These are phyloP conservation scores for Trichoderma breve DNA, from an alignment of 2,329 filamentous ascomycete species.

Conservation along the genomic window DNA sequence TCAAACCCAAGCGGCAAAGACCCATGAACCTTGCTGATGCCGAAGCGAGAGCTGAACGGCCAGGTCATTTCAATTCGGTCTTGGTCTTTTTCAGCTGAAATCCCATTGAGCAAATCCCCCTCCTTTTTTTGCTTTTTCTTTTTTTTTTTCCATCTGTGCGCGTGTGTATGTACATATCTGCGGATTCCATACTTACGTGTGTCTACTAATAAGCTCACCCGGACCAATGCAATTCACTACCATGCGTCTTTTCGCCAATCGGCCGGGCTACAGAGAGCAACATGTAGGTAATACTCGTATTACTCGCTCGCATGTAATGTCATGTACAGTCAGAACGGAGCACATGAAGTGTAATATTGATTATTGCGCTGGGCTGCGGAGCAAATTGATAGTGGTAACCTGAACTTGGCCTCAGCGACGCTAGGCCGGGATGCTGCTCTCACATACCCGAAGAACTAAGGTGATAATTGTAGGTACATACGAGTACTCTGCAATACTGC, in stretches of 20 bases:
- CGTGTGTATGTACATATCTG: neutral
- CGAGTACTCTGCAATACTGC: slow-evolving; percentile 1
- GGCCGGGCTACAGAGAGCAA: neutral
- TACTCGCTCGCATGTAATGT: neutral
- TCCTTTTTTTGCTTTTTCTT: neutral
- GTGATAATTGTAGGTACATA: neutral
- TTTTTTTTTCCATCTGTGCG: too few species aligned
- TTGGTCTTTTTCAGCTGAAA: neutral
- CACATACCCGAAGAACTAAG: neutral
- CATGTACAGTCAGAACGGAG: neutral
- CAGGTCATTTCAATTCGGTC: neutral
- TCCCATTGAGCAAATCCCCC: neutral
- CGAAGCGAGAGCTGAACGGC: slow-evolving; percentile 9
- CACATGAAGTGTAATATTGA: neutral
- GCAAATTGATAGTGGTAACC: neutral
- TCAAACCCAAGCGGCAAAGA: neutral
- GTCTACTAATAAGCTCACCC: neutral
- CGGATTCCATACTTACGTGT: neutral
- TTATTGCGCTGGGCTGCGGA: neutral
- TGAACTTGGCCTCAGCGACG: neutral
- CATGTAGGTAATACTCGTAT: neutral
- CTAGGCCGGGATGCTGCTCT: neutral
- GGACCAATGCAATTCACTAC: neutral
- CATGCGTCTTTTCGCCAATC: neutral
- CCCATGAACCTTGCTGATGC: neutral